Conservation (phyloP, 805 yeast genomes). For the Ogataea ramenticola region DNA sequence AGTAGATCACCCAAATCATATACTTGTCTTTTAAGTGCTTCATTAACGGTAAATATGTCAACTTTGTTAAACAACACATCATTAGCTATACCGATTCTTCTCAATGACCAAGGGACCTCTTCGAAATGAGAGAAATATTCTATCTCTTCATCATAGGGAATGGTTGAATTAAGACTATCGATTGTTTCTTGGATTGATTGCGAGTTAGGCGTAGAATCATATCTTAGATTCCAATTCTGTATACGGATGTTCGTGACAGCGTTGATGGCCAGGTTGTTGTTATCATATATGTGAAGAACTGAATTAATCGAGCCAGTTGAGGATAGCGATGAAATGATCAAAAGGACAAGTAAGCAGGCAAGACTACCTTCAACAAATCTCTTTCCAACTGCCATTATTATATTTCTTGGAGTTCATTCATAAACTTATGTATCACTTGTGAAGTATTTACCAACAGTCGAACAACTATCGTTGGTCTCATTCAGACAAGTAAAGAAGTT, state of each 20-base stretch:
- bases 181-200: constrained; percentile 17
- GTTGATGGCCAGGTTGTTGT: too few relatives aligned
- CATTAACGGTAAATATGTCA: constrained; percentile 38
- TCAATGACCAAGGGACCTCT: constrained; percentile 28
- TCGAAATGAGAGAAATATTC: constrained; percentile 17
- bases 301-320: too few relatives aligned
- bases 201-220: constrained; percentile 17
- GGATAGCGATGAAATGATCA: too few relatives aligned
- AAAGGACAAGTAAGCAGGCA: too few relatives aligned
- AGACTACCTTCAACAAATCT: too few relatives aligned
- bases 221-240: constrained; percentile 24
- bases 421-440: too few relatives aligned
- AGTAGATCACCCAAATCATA: constrained; percentile 32
- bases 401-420: too few relatives aligned
- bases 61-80: constrained; percentile 27
- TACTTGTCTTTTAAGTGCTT: constrained; percentile 39
- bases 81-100: constrained; percentile 28
- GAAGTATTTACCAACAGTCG: too few relatives aligned
- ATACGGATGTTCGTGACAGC: constrained; percentile 4
- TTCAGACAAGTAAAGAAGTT: too few relatives aligned
- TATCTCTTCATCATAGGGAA: constrained; percentile 17
- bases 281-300: neutral
- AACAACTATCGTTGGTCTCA: too few relatives aligned
- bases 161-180: constrained; percentile 7
- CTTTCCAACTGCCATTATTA: too few relatives aligned